phyloP scores from a whole-genome alignment of 192 early-diverging fungal genomes.

The Dissophora ornata region DNA sequence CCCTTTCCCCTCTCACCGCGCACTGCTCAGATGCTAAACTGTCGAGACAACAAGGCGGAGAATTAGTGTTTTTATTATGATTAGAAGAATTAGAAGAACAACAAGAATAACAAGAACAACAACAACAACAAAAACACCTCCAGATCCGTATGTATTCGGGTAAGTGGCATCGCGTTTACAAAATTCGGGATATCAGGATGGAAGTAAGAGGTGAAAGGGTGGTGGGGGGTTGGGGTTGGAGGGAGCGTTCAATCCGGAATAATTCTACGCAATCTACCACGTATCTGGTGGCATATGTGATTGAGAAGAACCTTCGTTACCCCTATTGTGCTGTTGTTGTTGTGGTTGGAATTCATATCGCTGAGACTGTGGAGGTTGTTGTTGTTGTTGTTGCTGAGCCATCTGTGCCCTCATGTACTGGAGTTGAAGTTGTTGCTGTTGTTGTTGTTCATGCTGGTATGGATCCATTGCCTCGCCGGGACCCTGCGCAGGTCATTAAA shows the following conservation, averaged over 20 bases:
- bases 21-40: too few relatives aligned
- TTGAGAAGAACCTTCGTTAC: background rate
- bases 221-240: too few relatives aligned
- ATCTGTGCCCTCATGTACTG: slow-evolving; percentile 48
- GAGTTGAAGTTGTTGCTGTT: slow-evolving; percentile 35
- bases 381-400: slow-evolving; percentile 28
- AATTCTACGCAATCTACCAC: too few relatives aligned
- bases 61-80: too few relatives aligned
- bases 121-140: too few relatives aligned
- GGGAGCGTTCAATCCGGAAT: too few relatives aligned
- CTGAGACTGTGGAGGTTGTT: background rate
- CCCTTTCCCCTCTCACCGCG: too few relatives aligned
- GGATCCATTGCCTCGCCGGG: slow-evolving; percentile 30
- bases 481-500: background rate
- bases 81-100: too few relatives aligned
- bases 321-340: slow-evolving; percentile 10
- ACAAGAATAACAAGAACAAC: too few relatives aligned
- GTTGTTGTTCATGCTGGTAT: slow-evolving; percentile 43
- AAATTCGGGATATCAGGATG: background rate
- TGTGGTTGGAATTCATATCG: slow-evolving; percentile 30
- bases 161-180: too few relatives aligned
- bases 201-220: background rate
- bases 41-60: too few relatives aligned
- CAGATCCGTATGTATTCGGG: too few relatives aligned
- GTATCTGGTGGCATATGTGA: background rate